Percentiles rank a stretch among this genome's conserved stretches.
These are phyloP conservation scores for Solioccasus polychromus DNA, from an alignment of 768 basidiomycete genomes.

Conservation along the genomic window DNA sequence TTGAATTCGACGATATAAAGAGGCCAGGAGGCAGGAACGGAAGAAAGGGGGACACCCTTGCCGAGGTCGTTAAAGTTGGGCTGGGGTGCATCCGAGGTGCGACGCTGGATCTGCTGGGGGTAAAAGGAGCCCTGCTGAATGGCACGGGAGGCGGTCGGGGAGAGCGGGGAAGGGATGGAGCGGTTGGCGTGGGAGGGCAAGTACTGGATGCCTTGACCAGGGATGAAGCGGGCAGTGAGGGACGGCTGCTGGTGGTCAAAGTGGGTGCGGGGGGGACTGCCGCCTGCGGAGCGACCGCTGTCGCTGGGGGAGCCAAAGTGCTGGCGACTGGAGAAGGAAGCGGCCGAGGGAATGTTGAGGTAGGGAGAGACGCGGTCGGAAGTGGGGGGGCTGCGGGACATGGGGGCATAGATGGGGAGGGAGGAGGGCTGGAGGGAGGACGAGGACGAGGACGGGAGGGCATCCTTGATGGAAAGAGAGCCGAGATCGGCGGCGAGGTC, in stretches of 20 bases:
- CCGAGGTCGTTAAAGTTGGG: conserved; percentile 61
- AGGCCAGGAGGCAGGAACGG: conserved; percentile 82
- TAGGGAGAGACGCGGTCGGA: conserved; percentile 54
- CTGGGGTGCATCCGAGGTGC: conserved; percentile 37
- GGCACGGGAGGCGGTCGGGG: conserved; percentile 39
- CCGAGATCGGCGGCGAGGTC: conserved; percentile 74
- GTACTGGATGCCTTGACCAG: conserved; percentile 64
- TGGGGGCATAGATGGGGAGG: conserved; percentile 70
- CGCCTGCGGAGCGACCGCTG: conserved; percentile 47
- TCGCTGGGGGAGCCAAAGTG: conserved; percentile 60
- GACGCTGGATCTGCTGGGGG: conserved; percentile 35
- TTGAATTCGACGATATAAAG: conserved; percentile 98
- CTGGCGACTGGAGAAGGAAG: conserved; percentile 43
- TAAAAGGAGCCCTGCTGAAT: conserved; percentile 26
- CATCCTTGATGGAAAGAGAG: conserved; percentile 48
- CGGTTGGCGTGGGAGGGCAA: conserved; percentile 37
- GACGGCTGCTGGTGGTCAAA: conserved; percentile 44
- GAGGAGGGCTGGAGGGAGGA: conserved; percentile 64
- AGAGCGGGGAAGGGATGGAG: conserved; percentile 51
- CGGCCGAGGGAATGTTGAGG: conserved; percentile 50
- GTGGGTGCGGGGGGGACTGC: conserved; percentile 47
- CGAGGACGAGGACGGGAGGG: conserved; percentile 38
- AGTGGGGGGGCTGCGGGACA: conserved; percentile 59
- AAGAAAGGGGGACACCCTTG: conserved; percentile 81
- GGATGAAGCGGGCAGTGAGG: conserved; percentile 59